Evolutionary conservation across 225 moss, liverwort and hornwort species (phyloP).

Genomic region (Pseudisothecium myosuroides): DNA sequence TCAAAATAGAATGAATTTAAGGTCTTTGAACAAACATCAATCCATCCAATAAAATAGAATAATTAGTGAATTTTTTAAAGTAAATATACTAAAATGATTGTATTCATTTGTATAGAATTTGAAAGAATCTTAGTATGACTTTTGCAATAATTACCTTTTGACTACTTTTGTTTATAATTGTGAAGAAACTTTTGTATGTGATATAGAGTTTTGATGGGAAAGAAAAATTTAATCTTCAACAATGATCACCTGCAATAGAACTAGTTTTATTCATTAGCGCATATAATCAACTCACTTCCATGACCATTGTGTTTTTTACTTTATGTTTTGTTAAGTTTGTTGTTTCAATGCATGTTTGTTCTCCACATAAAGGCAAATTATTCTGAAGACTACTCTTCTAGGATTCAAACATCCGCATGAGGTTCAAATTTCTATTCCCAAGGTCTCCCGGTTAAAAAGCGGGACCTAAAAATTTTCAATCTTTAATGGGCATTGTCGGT

Average conservation of each 20-base stretch:
- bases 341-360: not conserved
- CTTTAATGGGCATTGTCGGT: not conserved
- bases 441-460: rapidly evolving
- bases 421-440: rapidly evolving
- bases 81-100: not conserved
- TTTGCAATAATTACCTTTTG: not conserved
- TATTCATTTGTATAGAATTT: not conserved
- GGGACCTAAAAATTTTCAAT: not conserved
- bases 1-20: not conserved
- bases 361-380: rapidly evolving
- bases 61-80: not conserved
- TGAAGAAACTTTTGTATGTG: too few relatives aligned
- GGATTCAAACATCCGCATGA: rapidly evolving
- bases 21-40: not conserved
- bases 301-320: not conserved
- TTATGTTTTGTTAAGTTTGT: not conserved
- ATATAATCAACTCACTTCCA: not conserved
- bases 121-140: not conserved
- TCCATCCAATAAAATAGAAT: not conserved
- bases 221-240: too few relatives aligned
- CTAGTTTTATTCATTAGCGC: not conserved
- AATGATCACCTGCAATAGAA: not conserved
- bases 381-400: not conserved
- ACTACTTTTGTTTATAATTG: not conserved
- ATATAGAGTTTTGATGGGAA: too few relatives aligned